These are phyloP conservation scores for Solanum infundibuliforme DNA, from an alignment of 257 asterid species.

Conservation along the genomic window DNA sequence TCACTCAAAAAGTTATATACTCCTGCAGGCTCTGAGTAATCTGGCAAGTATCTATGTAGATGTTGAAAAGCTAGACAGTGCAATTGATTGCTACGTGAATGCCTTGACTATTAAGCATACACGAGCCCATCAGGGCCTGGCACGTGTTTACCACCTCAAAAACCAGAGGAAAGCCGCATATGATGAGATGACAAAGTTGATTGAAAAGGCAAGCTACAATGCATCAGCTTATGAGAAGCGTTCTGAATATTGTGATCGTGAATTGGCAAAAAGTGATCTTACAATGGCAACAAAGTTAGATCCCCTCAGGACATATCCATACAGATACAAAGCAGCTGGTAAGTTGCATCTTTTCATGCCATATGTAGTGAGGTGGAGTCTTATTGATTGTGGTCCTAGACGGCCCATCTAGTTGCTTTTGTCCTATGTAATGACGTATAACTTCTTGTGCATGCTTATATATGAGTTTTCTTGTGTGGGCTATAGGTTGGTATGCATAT, in stretches of 20 bases:
- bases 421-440: not conserved
- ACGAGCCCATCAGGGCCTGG: slow-evolving; percentile 94
- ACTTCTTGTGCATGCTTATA: not conserved
- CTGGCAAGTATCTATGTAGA: slow-evolving; percentile 82
- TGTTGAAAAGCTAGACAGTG: slow-evolving; percentile 69
- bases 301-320: slow-evolving; percentile 89
- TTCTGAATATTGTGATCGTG: slow-evolving; percentile 84
- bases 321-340: slow-evolving; percentile 93
- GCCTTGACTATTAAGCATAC: slow-evolving; percentile 89
- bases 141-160: slow-evolving; percentile 86
- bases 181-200: slow-evolving; percentile 96
- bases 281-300: slow-evolving; percentile 70
- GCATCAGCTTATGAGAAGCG: slow-evolving; percentile 99
- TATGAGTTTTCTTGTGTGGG: not conserved
- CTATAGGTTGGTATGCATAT: not conserved
- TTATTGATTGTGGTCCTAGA: not conserved
- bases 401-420: not conserved
- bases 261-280: slow-evolving; percentile 84
- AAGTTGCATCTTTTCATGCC: slow-evolving; percentile 9
- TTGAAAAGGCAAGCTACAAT: slow-evolving; percentile 68
- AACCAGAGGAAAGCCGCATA: slow-evolving; percentile 75
- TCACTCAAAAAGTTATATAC: not conserved
- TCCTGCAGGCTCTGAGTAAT: slow-evolving; percentile 80
- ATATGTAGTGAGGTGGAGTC: not conserved
- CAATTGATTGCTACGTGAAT: slow-evolving; percentile 74